phyloP scores from a whole-genome alignment of 805 yeast genomes.

The Wickerhamiella alocasiicola region DNA sequence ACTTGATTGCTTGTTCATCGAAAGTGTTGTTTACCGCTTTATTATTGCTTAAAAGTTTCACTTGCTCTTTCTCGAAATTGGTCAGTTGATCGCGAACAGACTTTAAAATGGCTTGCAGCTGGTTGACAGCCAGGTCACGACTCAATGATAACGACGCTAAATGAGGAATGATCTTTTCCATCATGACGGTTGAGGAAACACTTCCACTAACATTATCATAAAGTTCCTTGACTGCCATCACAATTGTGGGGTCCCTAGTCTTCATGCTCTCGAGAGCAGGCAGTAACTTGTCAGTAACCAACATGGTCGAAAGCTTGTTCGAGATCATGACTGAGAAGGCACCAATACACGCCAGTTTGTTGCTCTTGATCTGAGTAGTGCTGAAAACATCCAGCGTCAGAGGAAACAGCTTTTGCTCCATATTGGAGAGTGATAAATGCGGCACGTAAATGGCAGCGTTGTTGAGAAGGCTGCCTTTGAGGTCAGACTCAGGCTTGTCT shows the following conservation, averaged over 20 bases:
- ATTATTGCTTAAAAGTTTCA: slow-evolving; percentile 15
- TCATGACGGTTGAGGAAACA: slow-evolving; percentile 37
- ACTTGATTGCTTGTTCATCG: background rate
- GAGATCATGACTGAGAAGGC: slow-evolving; percentile 15
- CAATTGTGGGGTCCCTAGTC: slow-evolving; percentile 58
- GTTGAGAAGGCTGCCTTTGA: slow-evolving; percentile 44
- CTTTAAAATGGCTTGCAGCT: slow-evolving; percentile 32
- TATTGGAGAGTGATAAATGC: slow-evolving; percentile 50
- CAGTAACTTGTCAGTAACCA: slow-evolving; percentile 64
- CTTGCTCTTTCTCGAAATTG: slow-evolving; percentile 35
- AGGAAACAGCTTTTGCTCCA: slow-evolving; percentile 69
- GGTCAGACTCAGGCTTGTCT: too few relatives aligned
- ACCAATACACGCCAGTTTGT: slow-evolving; percentile 50
- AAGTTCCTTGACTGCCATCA: slow-evolving; percentile 37
- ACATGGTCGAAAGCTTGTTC: slow-evolving; percentile 45
- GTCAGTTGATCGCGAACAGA: slow-evolving; percentile 33
- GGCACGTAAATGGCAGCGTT: slow-evolving; percentile 33
- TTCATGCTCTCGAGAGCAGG: slow-evolving; percentile 67
- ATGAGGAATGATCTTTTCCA: slow-evolving; percentile 45
- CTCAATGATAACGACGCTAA: slow-evolving; percentile 40
- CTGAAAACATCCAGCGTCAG: slow-evolving; percentile 58
- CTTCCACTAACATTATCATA: slow-evolving; percentile 28
- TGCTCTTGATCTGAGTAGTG: slow-evolving; percentile 70
- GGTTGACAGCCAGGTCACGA: slow-evolving; percentile 31
- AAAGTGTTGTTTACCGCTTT: slow-evolving; percentile 2